These are phyloP conservation scores for Fusarium tanahbumbuense DNA, from an alignment of 2,329 filamentous ascomycete species.

Conservation along the genomic window DNA sequence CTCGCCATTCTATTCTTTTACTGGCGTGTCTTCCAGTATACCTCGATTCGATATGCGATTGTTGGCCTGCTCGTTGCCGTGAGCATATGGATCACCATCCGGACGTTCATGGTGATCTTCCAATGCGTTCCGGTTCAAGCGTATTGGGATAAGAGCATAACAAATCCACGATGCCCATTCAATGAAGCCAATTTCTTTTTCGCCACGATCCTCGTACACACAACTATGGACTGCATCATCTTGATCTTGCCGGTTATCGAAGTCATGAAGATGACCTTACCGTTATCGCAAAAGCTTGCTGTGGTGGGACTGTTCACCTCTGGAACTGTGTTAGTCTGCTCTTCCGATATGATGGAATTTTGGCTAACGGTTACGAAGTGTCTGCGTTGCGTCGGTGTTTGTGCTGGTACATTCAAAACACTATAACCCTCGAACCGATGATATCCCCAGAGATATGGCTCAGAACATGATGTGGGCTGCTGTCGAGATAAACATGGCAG, in stretches of 20 bases:
- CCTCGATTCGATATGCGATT: constrained; percentile 46
- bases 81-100: constrained; percentile 44
- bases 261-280: constrained; percentile 25
- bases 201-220: constrained; percentile 48
- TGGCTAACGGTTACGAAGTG: neutral
- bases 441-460: constrained; percentile 30
- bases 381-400: constrained; percentile 35
- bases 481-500: constrained; percentile 40
- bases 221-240: constrained; percentile 40
- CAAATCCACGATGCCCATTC: constrained; percentile 44
- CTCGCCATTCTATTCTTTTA: constrained; percentile 47
- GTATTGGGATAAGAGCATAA: constrained; percentile 48
- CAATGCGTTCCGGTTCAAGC: constrained; percentile 50
- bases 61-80: constrained; percentile 35
- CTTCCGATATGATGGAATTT: rapidly evolving
- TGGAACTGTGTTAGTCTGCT: constrained; percentile 11
- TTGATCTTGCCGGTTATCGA: constrained; percentile 21
- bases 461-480: constrained; percentile 33
- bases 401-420: constrained; percentile 20
- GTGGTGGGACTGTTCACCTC: constrained; percentile 23
- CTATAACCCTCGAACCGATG: constrained; percentile 24
- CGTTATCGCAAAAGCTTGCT: constrained; percentile 18
- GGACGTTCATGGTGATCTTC: constrained; percentile 50
- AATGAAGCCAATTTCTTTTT: constrained; percentile 50
- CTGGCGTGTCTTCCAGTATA: constrained; percentile 46